phyloP scores from a whole-genome alignment of 1,139 yeast genomes.

The Eremothecium cymbalariae region DNA sequence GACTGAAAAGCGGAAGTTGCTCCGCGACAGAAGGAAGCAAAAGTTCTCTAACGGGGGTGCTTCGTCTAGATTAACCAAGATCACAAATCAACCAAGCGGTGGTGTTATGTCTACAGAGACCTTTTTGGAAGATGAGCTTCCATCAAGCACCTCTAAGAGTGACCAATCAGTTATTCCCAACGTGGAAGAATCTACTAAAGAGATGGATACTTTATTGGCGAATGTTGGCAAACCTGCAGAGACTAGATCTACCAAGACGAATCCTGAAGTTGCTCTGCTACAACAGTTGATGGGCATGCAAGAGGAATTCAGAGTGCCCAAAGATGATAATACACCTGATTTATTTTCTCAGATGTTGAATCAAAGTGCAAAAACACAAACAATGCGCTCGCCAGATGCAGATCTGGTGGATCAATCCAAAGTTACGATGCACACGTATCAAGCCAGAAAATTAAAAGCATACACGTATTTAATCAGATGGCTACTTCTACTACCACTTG shows the following conservation, averaged over 20 bases:
- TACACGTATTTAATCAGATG: slow-evolving; percentile 28
- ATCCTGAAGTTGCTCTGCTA: slow-evolving; percentile 11
- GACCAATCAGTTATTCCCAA: neutral
- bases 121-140: slow-evolving; percentile 20
- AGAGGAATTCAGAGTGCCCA: slow-evolving; percentile 6
- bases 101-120: slow-evolving; percentile 33
- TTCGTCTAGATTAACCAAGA: slow-evolving; percentile 46
- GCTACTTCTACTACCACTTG: slow-evolving; percentile 26
- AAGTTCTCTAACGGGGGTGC: slow-evolving; percentile 56
- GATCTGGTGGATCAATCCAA: slow-evolving; percentile 19
- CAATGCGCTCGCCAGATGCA: slow-evolving; percentile 11
- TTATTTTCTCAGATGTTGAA: slow-evolving; percentile 24
- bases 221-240: slow-evolving; percentile 10
- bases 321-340: slow-evolving; percentile 20
- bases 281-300: slow-evolving; percentile 11
- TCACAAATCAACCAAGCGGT: slow-evolving; percentile 35
- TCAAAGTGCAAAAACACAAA: slow-evolving; percentile 10
- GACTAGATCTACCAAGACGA: slow-evolving; percentile 3
- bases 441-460: slow-evolving; percentile 27
- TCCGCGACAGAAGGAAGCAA: slow-evolving; percentile 65
- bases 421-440: slow-evolving; percentile 24
- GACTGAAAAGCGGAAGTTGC: slow-evolving; percentile 52
- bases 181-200: slow-evolving; percentile 12
- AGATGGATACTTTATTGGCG: slow-evolving; percentile 19
- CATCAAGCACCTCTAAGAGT: slow-evolving; percentile 5